Base-by-base conservation (phyloP, 257 asterid species). In the Phtheirospermum japonicum region DNA sequence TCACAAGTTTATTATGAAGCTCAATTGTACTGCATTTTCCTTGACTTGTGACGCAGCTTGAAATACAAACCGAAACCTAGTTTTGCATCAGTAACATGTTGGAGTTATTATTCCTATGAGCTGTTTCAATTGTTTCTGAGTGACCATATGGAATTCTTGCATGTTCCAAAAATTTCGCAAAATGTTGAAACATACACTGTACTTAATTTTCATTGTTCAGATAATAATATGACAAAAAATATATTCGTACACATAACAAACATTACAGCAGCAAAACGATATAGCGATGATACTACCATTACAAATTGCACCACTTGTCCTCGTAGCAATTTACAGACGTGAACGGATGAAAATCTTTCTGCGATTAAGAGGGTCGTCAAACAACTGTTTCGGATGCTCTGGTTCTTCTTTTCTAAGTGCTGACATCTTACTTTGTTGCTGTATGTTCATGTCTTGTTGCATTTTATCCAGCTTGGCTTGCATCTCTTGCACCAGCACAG, bases 331-430 rank as follows among this genome's bases (percentile, higher is more conserved):
- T 67, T 72, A 83, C 49, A 86, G 80, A 40, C 95, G 80, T 3
- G 95, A 86, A 23, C 89, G 95, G 26, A 86, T 86, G 65, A 83
- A 83, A 70, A 77, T 64, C 74, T 77, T 83, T 71, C 70, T 74
- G 28, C 59, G 63, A 67, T 83, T 67, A 34, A 60, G 57, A n/a
- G 83, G 87, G 66, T 81, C 85, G 2, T 76, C 77, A 0, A 78
- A 59, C 63, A 71, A 70, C 50, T 76, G 63, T 63, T 67, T 71
- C 2, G 48, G 61, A 61, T 71, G 75, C 20, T 77, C 84, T 64
- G 71, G 67, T 55, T 62, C 77, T 33, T 57, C 36, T 7, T 67
- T 39, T 67, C 64, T 68, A 16, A 57, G 71, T 4, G 71, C 61
- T 30, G 76, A 69, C 0, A 56, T 32, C 67, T 6, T 42, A 56